These are phyloP conservation scores for Tritrichomonas musculus DNA, from an alignment of 208 protist genomes.

Conservation along the genomic window DNA sequence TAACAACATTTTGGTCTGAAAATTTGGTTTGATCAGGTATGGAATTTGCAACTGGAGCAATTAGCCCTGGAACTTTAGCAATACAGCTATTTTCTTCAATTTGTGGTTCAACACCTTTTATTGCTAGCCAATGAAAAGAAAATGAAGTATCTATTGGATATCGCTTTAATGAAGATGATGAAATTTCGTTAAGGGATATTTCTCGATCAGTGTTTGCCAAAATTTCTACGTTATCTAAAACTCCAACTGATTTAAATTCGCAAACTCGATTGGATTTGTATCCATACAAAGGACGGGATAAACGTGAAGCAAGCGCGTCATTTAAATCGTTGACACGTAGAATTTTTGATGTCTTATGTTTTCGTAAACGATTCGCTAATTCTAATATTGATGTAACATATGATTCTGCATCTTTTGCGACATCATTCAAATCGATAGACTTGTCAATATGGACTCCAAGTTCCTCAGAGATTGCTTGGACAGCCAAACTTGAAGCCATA, in stretches of 20 bases:
- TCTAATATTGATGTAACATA: not conserved
- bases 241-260: not conserved
- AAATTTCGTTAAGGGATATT: not conserved
- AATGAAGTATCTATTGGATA: not conserved
- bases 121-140: not conserved
- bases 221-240: not conserved
- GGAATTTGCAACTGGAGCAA: not conserved
- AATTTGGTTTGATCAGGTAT: not conserved
- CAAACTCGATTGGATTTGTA: not conserved
- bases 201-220: not conserved
- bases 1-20: not conserved
- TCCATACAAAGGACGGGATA: not conserved
- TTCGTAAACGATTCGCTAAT: not conserved
- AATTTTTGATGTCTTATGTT: not conserved
- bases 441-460: not conserved
- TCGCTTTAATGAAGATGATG: not conserved
- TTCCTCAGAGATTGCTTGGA: not conserved
- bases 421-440: not conserved
- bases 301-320: not conserved
- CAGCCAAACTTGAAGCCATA: not conserved
- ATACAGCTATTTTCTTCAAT: not conserved
- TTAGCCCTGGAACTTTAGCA: not conserved
- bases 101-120: not conserved
- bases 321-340: not conserved
- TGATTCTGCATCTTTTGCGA: not conserved